Percentiles rank a stretch among this genome's conserved stretches.
Evolutionary conservation across 768 basidiomycete species (phyloP).

Genomic region (Tylopilus felleus): DNA sequence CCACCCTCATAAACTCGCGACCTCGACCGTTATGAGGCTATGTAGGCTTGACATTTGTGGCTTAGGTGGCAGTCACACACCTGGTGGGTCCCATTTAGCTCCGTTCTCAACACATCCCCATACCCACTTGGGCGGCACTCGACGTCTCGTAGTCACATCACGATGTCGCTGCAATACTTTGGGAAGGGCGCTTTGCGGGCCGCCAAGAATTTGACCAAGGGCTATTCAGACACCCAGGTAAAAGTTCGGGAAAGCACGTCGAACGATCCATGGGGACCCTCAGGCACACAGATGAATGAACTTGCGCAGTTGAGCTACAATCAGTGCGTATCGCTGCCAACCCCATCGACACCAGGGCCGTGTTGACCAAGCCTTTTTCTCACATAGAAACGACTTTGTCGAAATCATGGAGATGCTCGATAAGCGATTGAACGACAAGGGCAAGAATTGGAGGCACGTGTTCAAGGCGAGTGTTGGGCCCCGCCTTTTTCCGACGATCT

Average conservation of each 20-base stretch:
- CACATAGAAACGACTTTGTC: conserved; percentile 81
- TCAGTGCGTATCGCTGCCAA: conserved; percentile 56
- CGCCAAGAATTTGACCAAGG: conserved; percentile 94
- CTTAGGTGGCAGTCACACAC: too few relatives aligned
- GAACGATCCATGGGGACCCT: conserved; percentile 98
- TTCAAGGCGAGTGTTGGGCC: conserved; percentile 68
- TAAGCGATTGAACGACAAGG: conserved; percentile 97
- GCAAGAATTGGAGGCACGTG: conserved; percentile 99
- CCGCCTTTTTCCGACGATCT: not conserved
- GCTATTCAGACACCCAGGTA: conserved; percentile 92
- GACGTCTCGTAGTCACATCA: not conserved
- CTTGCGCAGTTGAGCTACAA: conserved; percentile 96
- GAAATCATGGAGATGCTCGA: conserved; percentile 99
- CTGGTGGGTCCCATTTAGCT: conserved; percentile 15
- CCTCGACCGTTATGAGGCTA: too few relatives aligned
- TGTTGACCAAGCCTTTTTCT: not conserved
- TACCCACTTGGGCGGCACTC: conserved; percentile 4
- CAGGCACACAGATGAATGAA: conserved; percentile 98
- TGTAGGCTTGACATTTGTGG: too few relatives aligned
- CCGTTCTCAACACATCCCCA: conserved; percentile 20
- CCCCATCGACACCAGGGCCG: not conserved
- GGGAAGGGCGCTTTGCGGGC: conserved; percentile 83
- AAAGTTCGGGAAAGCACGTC: conserved; percentile 96
- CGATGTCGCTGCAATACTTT: conserved; percentile 68
- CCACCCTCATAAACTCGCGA: too few relatives aligned